Evolutionary conservation across 2,329 filamentous ascomycete genomes (phyloP).

Genomic region (Calonectria hongkongensis): DNA sequence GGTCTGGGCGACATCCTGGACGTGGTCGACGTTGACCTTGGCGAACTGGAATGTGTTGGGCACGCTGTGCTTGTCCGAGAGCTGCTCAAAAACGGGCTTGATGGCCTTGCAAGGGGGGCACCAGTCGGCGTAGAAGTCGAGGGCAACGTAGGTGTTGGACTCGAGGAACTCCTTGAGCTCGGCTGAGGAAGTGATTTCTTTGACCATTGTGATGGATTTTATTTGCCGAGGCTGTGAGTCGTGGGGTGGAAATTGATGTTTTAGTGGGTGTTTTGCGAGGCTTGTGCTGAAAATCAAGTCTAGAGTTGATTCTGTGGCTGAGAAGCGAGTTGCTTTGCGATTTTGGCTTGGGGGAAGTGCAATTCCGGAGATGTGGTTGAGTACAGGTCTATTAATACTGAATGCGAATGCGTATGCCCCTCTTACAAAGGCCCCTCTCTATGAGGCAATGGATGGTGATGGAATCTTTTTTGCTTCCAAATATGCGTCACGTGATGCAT

Average conservation of each 20-base stretch:
- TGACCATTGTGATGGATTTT: slow-evolving; percentile 49
- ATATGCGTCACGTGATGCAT: slow-evolving; percentile 47
- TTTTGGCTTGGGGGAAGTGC: no score
- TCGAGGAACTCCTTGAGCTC: slow-evolving; percentile 63
- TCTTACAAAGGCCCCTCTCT: slow-evolving; percentile 39
- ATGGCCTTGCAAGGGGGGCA: slow-evolving; percentile 71
- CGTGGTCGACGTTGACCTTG: slow-evolving; percentile 94
- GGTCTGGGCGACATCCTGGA: slow-evolving; percentile 83
- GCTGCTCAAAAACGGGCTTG: slow-evolving; percentile 64
- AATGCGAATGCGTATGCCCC: background rate
- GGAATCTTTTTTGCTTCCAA: slow-evolving; percentile 51
- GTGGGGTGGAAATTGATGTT: background rate
- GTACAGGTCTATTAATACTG: slow-evolving; percentile 28
- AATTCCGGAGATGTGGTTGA: background rate
- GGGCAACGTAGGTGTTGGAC: slow-evolving; percentile 63
- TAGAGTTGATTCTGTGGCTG: background rate
- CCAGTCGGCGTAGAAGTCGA: slow-evolving; percentile 72
- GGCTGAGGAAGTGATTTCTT: slow-evolving; percentile 55
- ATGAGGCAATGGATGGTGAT: slow-evolving; percentile 44
- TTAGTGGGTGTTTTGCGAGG: background rate
- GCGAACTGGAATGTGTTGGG: slow-evolving; percentile 81
- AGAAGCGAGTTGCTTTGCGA: background rate
- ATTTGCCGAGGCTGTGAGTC: background rate
- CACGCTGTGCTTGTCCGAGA: slow-evolving; percentile 55
- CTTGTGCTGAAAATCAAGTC: background rate